A percentile compares a stretch with the other conserved stretches of the same genome.
These are phyloP conservation scores for Phytopythium chamaehyphon DNA, from an alignment of 352 stramenopile species.

Conservation along the genomic window DNA sequence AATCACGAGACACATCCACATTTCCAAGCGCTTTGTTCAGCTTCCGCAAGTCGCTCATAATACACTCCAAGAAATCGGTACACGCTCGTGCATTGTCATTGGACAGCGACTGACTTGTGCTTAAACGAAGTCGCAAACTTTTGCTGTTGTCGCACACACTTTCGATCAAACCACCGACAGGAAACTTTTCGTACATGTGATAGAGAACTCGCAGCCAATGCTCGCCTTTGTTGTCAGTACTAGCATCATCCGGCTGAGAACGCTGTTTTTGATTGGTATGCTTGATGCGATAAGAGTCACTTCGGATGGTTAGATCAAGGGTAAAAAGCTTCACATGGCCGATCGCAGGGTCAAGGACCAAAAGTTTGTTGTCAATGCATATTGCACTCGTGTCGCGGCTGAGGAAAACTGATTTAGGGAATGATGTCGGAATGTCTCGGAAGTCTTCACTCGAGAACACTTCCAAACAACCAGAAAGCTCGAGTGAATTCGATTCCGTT, in stretches of 20 bases:
- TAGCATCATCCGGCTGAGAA: neutral
- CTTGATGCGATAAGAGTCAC: conserved; percentile 51
- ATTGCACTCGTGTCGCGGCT: conserved; percentile 8
- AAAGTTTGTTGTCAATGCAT: conserved; percentile 18
- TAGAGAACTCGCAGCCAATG: conserved; percentile 35
- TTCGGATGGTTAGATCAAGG: conserved; percentile 33
- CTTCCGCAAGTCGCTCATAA: conserved; percentile 46
- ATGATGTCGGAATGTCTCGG: conserved; percentile 16
- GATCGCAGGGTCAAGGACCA: conserved; percentile 17
- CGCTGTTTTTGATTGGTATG: conserved; percentile 11
- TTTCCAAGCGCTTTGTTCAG: conserved; percentile 33
- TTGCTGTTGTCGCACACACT: neutral
- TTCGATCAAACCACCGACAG: conserved; percentile 23
- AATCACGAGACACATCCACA: neutral
- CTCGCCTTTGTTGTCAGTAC: neutral
- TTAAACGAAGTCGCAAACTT: neutral
- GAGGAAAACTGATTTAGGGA: neutral
- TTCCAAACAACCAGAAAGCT: no score
- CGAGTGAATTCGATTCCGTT: no score
- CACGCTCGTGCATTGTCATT: neutral
- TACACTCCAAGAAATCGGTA: conserved; percentile 17
- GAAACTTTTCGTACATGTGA: conserved; percentile 64
- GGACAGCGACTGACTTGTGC: neutral
- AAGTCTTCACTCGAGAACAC: conserved; percentile 31
- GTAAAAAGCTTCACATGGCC: conserved; percentile 10